Evolutionary conservation across 2,329 filamentous ascomycete genomes (phyloP), one percentile per base, ranked within the genome.

Genomic region (Ophiostoma tasmaniense): DNA sequence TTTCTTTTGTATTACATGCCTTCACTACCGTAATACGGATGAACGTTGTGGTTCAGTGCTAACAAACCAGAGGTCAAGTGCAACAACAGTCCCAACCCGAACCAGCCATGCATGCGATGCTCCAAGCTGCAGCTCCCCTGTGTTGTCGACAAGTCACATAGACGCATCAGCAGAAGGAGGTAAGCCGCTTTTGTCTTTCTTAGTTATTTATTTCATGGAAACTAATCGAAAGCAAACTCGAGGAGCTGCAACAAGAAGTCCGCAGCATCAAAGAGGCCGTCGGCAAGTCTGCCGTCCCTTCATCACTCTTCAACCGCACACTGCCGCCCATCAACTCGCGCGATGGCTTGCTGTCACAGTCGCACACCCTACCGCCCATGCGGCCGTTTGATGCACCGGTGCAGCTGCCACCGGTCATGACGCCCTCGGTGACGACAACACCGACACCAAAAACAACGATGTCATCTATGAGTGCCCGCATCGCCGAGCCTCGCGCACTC

Each of bases 211-310:
- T 13, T 64, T 13, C 37, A 39, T 17, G 20, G 3, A 7, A 3
- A 37, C 25, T 70, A 30, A 70, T 66, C 33, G 28, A 7, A 14
- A 85, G 84, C 73, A 86, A 86, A 74, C 77, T 86, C 2, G 84
- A 86, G 71, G 81, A 84, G 71, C 77, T 86, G 4, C 83, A 82
- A 66, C 81, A 83, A 70, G 84, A 85, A 73, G 80, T 86, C n/a
- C 81, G 79, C 71, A 82, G 77, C 73, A 85, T 85, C 73, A 85
- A 84, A 73, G 79, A 85, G 72, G 82, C 80, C 62, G 84, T 86
- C 59, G 77, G 75, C 35, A 74, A 74, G 66, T 69, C 75, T 66
- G 3, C 69, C 42, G 22, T 67, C 55, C 8, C 64, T 42, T n/a
- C 72, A 66, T 68, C 71, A 61, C 50, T 72, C 69, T 69, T 67